Percentiles rank a stretch among this genome's conserved stretches.
Conservation (phyloP, 257 asterid species). For the Schizonepeta tenuifolia region DNA sequence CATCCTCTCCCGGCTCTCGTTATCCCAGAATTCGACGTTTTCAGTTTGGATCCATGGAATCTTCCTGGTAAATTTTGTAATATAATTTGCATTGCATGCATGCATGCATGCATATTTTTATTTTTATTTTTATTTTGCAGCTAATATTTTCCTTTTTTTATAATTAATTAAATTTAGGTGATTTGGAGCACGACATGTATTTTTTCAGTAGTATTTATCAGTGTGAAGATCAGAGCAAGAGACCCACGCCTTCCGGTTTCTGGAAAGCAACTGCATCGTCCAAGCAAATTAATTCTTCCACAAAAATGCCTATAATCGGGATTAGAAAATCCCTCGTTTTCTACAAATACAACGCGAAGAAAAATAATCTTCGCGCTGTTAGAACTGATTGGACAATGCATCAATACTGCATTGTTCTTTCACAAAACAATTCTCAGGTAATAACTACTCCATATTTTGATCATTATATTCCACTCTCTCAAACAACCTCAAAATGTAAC, state of each 20-base stretch:
- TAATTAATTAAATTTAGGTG: background rate
- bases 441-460: background rate
- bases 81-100: background rate
- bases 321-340: slow-evolving; percentile 59
- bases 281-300: slow-evolving; percentile 47
- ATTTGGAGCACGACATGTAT: slow-evolving; percentile 10
- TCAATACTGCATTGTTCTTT: slow-evolving; percentile 52
- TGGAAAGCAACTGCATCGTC: slow-evolving; percentile 57
- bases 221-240: background rate
- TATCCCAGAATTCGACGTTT: slow-evolving; percentile 19
- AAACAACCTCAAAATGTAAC: no score
- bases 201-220: background rate
- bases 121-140: background rate
- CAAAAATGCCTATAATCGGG: slow-evolving; percentile 53
- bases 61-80: background rate
- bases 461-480: no score
- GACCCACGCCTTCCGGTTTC: slow-evolving; percentile 40
- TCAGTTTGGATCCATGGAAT: slow-evolving; percentile 14
- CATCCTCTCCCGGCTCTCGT: slow-evolving; percentile 60
- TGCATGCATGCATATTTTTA: background rate
- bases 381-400: slow-evolving; percentile 72
- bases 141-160: background rate
- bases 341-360: slow-evolving; percentile 30
- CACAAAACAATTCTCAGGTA: slow-evolving; percentile 28
- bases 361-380: slow-evolving; percentile 26